These are phyloP conservation scores for Fraxinus angustifolia DNA, from an alignment of 305 asterid species.

Conservation along the genomic window DNA sequence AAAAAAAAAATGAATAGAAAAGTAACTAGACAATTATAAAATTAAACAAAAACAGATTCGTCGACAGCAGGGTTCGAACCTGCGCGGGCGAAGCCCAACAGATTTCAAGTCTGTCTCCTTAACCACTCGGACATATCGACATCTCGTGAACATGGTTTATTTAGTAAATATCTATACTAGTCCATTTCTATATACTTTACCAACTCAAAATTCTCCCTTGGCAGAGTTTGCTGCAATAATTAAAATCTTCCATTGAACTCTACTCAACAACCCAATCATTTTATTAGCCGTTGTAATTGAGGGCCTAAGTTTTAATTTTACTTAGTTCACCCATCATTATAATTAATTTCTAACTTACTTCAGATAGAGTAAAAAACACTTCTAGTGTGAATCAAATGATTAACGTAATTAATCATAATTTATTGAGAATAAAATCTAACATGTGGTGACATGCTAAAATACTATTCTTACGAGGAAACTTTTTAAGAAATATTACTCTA, in stretches of 20 bases:
- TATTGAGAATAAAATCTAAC: not conserved
- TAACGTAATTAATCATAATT: not conserved
- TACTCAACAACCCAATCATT: not conserved
- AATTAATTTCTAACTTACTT: not conserved
- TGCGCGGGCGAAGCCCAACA: conserved; percentile 83
- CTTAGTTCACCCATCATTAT: not conserved
- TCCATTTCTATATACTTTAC: no score
- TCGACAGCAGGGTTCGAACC: not conserved
- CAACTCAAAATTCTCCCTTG: not conserved
- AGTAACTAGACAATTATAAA: not conserved
- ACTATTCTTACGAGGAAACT: not conserved
- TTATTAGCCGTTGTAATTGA: not conserved
- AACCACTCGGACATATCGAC: conserved; percentile 98
- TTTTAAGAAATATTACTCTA: not conserved
- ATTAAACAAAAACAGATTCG: not conserved
- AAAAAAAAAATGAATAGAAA: no score
- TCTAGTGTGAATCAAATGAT: not conserved
- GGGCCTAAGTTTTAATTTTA: not conserved
- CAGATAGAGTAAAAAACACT: not conserved
- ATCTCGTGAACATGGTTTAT: no score
- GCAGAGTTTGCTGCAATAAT: not conserved
- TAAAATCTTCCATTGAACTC: not conserved
- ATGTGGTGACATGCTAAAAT: not conserved
- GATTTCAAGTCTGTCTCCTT: conserved; percentile 96
- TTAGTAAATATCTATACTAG: no score